Evolutionary conservation across 1,284 basidiomycete genomes (phyloP).

Genomic region (Hortiboletus rubellus): DNA sequence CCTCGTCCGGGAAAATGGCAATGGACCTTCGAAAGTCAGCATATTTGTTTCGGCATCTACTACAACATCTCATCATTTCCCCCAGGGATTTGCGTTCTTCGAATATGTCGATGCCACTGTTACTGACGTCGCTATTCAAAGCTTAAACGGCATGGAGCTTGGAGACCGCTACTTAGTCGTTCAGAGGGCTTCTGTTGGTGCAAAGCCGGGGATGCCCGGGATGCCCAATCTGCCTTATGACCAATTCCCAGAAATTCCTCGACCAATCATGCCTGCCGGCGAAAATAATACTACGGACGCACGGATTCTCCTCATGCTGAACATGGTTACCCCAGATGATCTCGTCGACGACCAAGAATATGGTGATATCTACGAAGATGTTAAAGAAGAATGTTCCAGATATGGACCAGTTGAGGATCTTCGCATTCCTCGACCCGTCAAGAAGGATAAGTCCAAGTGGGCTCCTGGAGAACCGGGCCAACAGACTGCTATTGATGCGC

Average conservation of each 20-base stretch:
- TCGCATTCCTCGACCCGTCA: slow-evolving; percentile 84
- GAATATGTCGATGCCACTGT: slow-evolving; percentile 91
- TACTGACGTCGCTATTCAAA: slow-evolving; percentile 95
- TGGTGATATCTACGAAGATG: slow-evolving; percentile 91
- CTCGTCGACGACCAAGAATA: slow-evolving; percentile 91
- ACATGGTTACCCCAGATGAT: slow-evolving; percentile 98
- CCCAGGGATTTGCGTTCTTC: slow-evolving; percentile 96
- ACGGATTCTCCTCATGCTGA: slow-evolving; percentile 93
- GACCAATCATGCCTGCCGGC: slow-evolving; percentile 81
- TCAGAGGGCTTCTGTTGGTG: slow-evolving; percentile 93
- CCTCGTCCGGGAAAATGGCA: slow-evolving; percentile 91
- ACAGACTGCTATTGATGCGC: slow-evolving; percentile 64
- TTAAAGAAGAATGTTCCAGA: slow-evolving; percentile 88
- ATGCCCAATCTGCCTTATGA: slow-evolving; percentile 66
- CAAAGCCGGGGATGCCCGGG: slow-evolving; percentile 67
- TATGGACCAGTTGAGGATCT: slow-evolving; percentile 86
- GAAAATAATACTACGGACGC: slow-evolving; percentile 60
- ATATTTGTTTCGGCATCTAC: not conserved
- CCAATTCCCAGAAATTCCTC: slow-evolving; percentile 72
- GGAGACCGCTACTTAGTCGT: slow-evolving; percentile 97
- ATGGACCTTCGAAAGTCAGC: slow-evolving; percentile 82
- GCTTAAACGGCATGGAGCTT: slow-evolving; percentile 96
- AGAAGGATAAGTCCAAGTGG: slow-evolving; percentile 84
- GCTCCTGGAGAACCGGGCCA: slow-evolving; percentile 59
- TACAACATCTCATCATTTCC: slow-evolving; percentile 12